phyloP scores from a whole-genome alignment of 305 asterid species.

The Rubia peregrina region DNA sequence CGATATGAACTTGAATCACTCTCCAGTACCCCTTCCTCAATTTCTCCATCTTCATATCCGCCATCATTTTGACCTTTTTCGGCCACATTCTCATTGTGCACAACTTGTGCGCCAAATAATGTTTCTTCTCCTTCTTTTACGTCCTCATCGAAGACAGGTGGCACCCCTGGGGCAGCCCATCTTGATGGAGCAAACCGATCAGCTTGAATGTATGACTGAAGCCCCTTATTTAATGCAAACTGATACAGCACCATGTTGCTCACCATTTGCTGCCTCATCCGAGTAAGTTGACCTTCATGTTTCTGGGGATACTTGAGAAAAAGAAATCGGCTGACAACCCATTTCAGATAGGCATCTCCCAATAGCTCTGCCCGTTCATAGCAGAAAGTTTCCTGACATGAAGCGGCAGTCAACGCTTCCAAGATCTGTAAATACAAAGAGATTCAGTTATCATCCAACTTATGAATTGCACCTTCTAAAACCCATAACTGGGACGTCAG shows the following conservation, averaged over 20 bases:
- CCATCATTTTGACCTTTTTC: slow-evolving; percentile 30
- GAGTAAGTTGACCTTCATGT: slow-evolving; percentile 97
- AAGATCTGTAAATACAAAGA: slow-evolving; percentile 48
- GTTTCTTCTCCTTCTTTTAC: slow-evolving; percentile 51
- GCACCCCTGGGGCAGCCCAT: slow-evolving; percentile 99
- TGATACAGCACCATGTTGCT: slow-evolving; percentile 88
- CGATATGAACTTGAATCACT: slow-evolving; percentile 93
- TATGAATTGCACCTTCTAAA: slow-evolving; percentile 6
- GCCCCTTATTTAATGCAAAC: slow-evolving; percentile 72
- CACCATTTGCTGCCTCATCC: slow-evolving; percentile 97
- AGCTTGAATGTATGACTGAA: slow-evolving; percentile 95
- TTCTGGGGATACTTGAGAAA: slow-evolving; percentile 89
- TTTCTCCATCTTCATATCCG: slow-evolving; percentile 63
- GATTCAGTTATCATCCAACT: slow-evolving; percentile 23
- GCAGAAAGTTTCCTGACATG: slow-evolving; percentile 98
- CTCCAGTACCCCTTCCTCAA: slow-evolving; percentile 98
- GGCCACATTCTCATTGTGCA: slow-evolving; percentile 22
- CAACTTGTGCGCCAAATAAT: slow-evolving; percentile 41
- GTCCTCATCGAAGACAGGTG: slow-evolving; percentile 95
- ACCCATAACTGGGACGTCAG: slow-evolving; percentile 14
- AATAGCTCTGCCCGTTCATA: slow-evolving; percentile 95
- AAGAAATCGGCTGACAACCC: slow-evolving; percentile 97
- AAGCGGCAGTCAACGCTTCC: slow-evolving; percentile 97
- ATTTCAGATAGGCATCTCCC: slow-evolving; percentile 96
- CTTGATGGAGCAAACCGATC: slow-evolving; percentile 98